phyloP scores from a whole-genome alignment of 306 rosid genomes.

The Corylus avellana region DNA sequence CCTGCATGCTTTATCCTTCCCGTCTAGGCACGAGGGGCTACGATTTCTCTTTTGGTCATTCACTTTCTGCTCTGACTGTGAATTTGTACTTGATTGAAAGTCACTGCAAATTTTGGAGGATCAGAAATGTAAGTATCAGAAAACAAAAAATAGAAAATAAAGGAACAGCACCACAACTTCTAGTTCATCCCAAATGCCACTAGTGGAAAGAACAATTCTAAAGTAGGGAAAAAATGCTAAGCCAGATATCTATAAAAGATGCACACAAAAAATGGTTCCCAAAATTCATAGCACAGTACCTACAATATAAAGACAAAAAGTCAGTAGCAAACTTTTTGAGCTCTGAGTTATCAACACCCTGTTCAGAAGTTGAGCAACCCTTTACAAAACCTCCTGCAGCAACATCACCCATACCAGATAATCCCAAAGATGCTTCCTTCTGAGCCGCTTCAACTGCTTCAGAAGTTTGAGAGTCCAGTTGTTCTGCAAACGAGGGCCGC shows the following conservation, averaged over 20 bases:
- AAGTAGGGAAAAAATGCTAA: not conserved
- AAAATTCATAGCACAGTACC: slow-evolving; percentile 43
- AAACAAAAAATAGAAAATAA: not conserved
- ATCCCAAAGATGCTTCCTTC: slow-evolving; percentile 21
- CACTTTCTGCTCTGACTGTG: slow-evolving; percentile 44
- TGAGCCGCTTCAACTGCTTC: slow-evolving; percentile 25
- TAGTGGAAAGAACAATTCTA: not conserved
- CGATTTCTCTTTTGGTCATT: slow-evolving; percentile 45
- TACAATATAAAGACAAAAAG: slow-evolving; percentile 72
- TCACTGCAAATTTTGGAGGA: slow-evolving; percentile 40
- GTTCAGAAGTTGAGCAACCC: slow-evolving; percentile 26
- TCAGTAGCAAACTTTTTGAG: slow-evolving; percentile 55
- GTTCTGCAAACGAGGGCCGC: slow-evolving; percentile 29
- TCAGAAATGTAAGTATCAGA: not conserved
- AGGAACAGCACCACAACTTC: not conserved
- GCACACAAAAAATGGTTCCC: not conserved
- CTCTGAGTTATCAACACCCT: slow-evolving; percentile 34
- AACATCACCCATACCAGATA: slow-evolving; percentile 17
- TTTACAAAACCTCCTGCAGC: slow-evolving; percentile 37
- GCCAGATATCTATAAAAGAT: not conserved
- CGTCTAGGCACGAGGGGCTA: slow-evolving; percentile 32
- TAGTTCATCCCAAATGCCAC: slow-evolving; percentile 9
- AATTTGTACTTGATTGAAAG: slow-evolving; percentile 36
- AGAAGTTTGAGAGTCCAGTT: slow-evolving; percentile 13
- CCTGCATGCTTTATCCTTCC: slow-evolving; percentile 34